A percentile compares a stretch with the other conserved stretches of the same genome.
Conservation (phyloP, 306 rosid genomes). For the Parietaria judaica region DNA sequence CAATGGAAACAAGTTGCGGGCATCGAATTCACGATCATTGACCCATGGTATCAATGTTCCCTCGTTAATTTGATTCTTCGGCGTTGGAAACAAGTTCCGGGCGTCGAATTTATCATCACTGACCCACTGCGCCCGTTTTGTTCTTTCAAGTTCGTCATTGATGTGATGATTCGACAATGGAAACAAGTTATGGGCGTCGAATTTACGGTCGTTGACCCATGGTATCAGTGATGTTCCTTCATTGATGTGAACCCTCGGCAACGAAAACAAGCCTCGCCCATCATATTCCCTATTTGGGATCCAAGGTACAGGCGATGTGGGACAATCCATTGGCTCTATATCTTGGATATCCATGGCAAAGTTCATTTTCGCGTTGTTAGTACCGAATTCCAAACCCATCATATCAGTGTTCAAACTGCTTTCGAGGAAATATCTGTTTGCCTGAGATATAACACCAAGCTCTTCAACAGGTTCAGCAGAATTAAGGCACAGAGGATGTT, state of each 20-base stretch:
- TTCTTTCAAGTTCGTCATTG: conserved; percentile 16
- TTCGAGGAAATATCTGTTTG: conserved; percentile 16
- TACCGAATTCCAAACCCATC: conserved; percentile 35
- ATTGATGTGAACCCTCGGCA: conserved; percentile 27
- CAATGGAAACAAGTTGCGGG: conserved; percentile 24
- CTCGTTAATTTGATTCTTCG: conserved; percentile 22
- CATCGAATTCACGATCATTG: conserved; percentile 23
- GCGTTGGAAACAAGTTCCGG: conserved; percentile 25
- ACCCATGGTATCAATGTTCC: conserved; percentile 20
- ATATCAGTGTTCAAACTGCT: conserved; percentile 34
- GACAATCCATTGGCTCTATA: conserved; percentile 17
- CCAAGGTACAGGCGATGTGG: conserved; percentile 7
- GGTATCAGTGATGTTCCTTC: conserved; percentile 23
- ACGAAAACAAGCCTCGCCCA: conserved; percentile 22
- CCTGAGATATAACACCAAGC: conserved; percentile 17
- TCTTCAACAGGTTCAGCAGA: conserved; percentile 25
- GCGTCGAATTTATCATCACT: conserved; percentile 23
- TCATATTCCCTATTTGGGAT: conserved; percentile 22
- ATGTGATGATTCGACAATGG: conserved; percentile 30
- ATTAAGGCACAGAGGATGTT: conserved; percentile 26
- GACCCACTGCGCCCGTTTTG: not conserved
- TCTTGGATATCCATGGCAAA: conserved; percentile 18
- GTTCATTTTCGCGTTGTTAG: conserved; percentile 18
- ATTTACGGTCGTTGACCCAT: conserved; percentile 19
- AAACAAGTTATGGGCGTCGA: conserved; percentile 17